These are phyloP conservation scores for Fusarium coffeatum DNA, from an alignment of 2,329 filamentous ascomycete species.

Conservation along the genomic window DNA sequence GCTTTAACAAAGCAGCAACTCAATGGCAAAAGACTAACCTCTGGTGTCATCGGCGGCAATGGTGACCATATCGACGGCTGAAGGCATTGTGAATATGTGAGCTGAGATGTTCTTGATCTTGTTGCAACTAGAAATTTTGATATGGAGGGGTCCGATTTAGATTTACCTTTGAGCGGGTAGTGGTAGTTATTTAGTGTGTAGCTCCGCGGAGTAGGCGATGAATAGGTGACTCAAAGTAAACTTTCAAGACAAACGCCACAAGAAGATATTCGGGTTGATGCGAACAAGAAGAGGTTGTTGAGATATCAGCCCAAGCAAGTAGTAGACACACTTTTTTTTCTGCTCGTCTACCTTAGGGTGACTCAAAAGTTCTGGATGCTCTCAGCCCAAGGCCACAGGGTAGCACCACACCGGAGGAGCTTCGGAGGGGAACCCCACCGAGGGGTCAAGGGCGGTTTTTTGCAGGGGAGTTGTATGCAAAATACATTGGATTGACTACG, in stretches of 20 bases:
- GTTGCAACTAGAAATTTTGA: conserved; percentile 23
- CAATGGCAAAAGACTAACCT: conserved; percentile 49
- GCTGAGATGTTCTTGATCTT: conserved; percentile 35
- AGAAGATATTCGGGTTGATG: conserved; percentile 16
- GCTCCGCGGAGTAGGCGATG: conserved; percentile 30
- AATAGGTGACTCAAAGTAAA: conserved; percentile 18
- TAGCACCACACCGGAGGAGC: conserved; percentile 42
- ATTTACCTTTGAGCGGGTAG: conserved; percentile 26
- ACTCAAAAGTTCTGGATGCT: conserved; percentile 33
- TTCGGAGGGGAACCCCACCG: conserved; percentile 49
- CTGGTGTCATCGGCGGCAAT: conserved; percentile 60
- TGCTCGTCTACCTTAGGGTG: conserved; percentile 5
- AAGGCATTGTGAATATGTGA: conserved; percentile 49
- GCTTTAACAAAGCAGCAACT: neutral
- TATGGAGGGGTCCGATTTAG: conserved; percentile 33
- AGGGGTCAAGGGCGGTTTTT: conserved; percentile 36
- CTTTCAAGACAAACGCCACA: conserved; percentile 33
- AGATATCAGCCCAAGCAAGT: neutral
- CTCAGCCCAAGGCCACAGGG: conserved; percentile 5
- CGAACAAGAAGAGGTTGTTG: conserved; percentile 7
- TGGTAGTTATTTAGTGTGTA: conserved; percentile 28
- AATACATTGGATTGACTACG: conserved; percentile 38
- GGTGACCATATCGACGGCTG: conserved; percentile 53
- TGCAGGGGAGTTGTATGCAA: conserved; percentile 28
- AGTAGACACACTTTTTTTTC: conserved; percentile 26